Percentiles rank a stretch among this genome's conserved stretches.
Evolutionary conservation across 441 rosid species (phyloP).

Genomic region (Erysimum cheiri): DNA sequence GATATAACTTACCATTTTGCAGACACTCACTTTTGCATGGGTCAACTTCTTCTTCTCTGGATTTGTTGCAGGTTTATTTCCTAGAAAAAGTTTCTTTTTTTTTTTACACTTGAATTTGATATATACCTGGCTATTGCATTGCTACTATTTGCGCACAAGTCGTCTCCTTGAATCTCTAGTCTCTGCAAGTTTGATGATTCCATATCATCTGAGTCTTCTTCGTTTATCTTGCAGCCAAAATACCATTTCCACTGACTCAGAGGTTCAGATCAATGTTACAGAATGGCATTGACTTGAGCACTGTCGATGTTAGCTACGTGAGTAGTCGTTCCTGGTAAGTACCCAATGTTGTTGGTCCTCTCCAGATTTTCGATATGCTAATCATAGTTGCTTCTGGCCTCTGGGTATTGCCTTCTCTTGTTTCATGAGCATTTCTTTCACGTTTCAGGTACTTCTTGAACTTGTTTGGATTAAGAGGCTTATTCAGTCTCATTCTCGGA

Average conservation of each 20-base stretch:
- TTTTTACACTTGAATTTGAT: conserved; percentile 5
- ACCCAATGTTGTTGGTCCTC: not conserved
- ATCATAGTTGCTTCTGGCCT: conserved; percentile 26
- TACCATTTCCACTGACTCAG: conserved; percentile 96
- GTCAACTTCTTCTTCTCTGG: conserved; percentile 99
- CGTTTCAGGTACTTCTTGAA: conserved; percentile 89
- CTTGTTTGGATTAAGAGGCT: conserved; percentile 95
- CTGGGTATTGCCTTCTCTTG: conserved; percentile 30
- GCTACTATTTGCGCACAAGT: not conserved
- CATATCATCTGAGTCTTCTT: conserved; percentile 32
- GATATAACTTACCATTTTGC: conserved; percentile 42
- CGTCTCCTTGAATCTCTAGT: too few species aligned
- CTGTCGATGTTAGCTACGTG: conserved; percentile 98
- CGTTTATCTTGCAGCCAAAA: conserved; percentile 71
- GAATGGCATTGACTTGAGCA: conserved; percentile 98
- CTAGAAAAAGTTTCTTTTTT: not conserved
- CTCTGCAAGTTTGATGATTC: not conserved
- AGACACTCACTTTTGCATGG: conserved; percentile 98
- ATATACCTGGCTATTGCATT: not conserved
- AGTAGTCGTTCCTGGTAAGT: conserved; percentile 97
- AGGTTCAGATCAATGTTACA: conserved; percentile 98
- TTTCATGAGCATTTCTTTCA: conserved; percentile 38
- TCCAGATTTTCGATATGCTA: conserved; percentile 14
- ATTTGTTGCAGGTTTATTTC: conserved; percentile 84
- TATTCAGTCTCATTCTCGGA: conserved; percentile 94